Evolutionary conservation across 306 rosid genomes (phyloP).

Genomic region (Prunus davidiana): DNA sequence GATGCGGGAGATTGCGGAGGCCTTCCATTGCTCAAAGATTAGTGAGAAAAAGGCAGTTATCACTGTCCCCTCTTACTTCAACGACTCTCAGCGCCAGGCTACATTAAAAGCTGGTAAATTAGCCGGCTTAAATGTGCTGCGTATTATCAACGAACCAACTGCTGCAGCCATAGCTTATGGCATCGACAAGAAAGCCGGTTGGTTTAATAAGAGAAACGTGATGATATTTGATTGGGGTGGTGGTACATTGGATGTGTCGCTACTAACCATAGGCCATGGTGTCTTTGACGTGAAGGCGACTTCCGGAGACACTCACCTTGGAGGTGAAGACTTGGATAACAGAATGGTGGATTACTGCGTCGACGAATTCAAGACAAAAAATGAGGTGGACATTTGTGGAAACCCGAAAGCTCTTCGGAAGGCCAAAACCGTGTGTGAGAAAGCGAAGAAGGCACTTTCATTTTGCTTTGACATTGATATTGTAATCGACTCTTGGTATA

Average conservation of each 20-base stretch:
- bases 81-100: too few relatives aligned
- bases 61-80: not conserved
- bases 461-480: not conserved
- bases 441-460: not conserved
- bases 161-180: slow-evolving; percentile 2
- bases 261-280: not conserved
- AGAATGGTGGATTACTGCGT: slow-evolving; percentile 1
- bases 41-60: not conserved
- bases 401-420: not conserved
- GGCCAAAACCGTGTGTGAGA: not conserved
- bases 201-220: slow-evolving; percentile 3
- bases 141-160: too few relatives aligned
- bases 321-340: not conserved
- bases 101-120: too few relatives aligned
- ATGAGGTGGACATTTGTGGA: not conserved
- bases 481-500: not conserved
- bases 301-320: not conserved
- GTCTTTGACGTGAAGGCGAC: not conserved
- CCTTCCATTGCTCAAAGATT: not conserved
- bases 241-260: slow-evolving; percentile 6
- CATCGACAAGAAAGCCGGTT: not conserved
- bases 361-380: too few relatives aligned
- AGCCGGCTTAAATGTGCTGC: too few relatives aligned
- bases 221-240: slow-evolving; percentile 1
- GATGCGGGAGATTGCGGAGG: not conserved